Conservation (phyloP, 257 asterid species). For the Gynochthodes officinalis region DNA sequence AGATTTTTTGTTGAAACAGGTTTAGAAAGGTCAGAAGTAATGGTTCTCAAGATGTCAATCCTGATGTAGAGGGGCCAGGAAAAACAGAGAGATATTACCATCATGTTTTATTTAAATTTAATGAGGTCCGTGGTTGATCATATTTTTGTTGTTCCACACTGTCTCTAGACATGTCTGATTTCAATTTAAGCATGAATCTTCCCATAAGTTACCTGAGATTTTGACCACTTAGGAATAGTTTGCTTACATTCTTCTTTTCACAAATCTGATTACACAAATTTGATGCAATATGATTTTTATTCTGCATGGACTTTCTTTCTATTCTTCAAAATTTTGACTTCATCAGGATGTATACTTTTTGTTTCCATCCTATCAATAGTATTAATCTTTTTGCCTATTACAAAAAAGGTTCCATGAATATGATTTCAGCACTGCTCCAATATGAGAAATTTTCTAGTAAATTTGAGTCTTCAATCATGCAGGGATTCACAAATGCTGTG, state of each 20-base stretch:
- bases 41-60: conserved; percentile 35
- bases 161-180: neutral
- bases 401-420: neutral
- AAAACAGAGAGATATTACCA: conserved; percentile 61
- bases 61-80: conserved; percentile 31
- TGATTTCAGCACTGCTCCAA: neutral
- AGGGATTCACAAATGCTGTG: conserved; percentile 98
- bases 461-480: conserved; percentile 17
- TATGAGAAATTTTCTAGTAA: neutral
- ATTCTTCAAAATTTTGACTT: neutral
- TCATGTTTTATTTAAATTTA: conserved; percentile 74
- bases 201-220: neutral
- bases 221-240: too few relatives aligned
- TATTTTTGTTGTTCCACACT: neutral
- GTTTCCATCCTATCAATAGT: neutral
- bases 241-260: neutral
- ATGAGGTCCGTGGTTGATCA: conserved; percentile 59
- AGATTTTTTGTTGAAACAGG: conserved; percentile 39
- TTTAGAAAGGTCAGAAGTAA: conserved; percentile 46
- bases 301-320: neutral
- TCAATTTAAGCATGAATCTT: neutral
- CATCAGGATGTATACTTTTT: neutral
- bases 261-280: neutral
- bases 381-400: neutral
- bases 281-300: neutral